Evolutionary conservation across 2,329 filamentous ascomycete species (phyloP).

Genomic region (Monascus ruber): DNA sequence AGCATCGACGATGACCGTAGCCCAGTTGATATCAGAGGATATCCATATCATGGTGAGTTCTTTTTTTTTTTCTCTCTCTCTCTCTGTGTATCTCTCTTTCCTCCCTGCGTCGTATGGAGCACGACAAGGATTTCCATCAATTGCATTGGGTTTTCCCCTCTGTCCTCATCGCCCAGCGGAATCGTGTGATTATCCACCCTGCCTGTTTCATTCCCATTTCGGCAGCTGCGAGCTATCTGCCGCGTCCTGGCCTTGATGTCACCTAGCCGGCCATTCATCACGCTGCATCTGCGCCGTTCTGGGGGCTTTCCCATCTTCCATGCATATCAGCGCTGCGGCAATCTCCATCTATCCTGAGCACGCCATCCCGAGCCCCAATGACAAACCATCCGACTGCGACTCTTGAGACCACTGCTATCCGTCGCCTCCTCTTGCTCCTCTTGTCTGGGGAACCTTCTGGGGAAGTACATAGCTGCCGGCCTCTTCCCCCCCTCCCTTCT

Average conservation of each 20-base stretch:
- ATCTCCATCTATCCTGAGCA: constrained; percentile 15
- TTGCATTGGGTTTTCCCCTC: no score
- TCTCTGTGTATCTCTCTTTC: no score
- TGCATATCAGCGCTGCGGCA: neutral
- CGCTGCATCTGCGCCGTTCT: neutral
- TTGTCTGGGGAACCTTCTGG: no score
- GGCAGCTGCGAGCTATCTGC: no score
- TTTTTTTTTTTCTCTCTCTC: constrained; percentile 10
- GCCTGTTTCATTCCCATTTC: no score
- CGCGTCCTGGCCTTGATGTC: no score
- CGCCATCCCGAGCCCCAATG: constrained; percentile 26
- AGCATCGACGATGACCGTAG: constrained; percentile 30
- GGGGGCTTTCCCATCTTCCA: neutral
- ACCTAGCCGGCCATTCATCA: no score
- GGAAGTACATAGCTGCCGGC: neutral
- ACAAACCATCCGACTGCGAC: constrained; percentile 4
- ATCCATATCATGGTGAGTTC: constrained; percentile 30
- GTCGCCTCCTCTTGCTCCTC: neutral
- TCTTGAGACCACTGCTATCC: constrained; percentile 7
- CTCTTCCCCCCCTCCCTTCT: neutral
- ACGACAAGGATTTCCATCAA: no score
- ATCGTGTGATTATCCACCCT: no score
- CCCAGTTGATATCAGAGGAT: constrained; percentile 26
- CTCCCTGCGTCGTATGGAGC: no score
- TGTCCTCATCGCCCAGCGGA: no score